Conservation (phyloP, 2,329 filamentous ascomycete species). For the Paraphoma sp. region DNA sequence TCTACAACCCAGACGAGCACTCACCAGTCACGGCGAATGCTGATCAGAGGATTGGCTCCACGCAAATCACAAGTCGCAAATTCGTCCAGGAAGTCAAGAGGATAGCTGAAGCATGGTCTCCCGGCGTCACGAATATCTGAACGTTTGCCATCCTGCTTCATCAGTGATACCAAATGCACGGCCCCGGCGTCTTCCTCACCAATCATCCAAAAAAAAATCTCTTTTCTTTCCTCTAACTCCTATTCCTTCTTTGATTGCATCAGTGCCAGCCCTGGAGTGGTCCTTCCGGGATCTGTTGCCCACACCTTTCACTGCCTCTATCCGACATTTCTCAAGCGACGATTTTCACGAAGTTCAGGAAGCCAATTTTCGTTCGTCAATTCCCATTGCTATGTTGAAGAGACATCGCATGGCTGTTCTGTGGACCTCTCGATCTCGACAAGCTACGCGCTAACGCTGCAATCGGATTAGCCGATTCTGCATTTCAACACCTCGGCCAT, state of each 20-base stretch:
- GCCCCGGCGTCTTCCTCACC: conserved; percentile 25
- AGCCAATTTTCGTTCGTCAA: not conserved
- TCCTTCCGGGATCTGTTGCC: too few relatives aligned
- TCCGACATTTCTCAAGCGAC: too few relatives aligned
- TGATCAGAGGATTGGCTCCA: conserved; percentile 52
- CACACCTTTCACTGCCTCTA: too few relatives aligned
- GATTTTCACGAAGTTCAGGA: too few relatives aligned
- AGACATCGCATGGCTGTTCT: not conserved
- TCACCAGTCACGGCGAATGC: conserved; percentile 62
- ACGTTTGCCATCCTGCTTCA: conserved; percentile 2
- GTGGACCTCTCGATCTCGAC: conserved; percentile 5
- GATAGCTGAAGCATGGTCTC: conserved; percentile 85
- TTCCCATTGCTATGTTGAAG: not conserved
- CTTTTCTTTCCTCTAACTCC: not conserved
- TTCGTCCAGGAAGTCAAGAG: conserved; percentile 84
- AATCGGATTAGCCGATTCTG: conserved; percentile 29
- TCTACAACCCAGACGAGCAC: conserved; percentile 89
- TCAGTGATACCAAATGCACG: conserved; percentile 35
- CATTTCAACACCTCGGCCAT: conserved; percentile 29
- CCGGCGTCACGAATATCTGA: conserved; percentile 70
- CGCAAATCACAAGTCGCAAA: conserved; percentile 79
- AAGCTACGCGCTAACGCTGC: conserved; percentile 25
- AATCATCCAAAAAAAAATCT: not conserved
- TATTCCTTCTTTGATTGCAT: not conserved
- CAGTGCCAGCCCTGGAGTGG: not conserved